Conservation (phyloP, 371 early-diverging fungal species). For the Apophysomyces variabilis region DNA sequence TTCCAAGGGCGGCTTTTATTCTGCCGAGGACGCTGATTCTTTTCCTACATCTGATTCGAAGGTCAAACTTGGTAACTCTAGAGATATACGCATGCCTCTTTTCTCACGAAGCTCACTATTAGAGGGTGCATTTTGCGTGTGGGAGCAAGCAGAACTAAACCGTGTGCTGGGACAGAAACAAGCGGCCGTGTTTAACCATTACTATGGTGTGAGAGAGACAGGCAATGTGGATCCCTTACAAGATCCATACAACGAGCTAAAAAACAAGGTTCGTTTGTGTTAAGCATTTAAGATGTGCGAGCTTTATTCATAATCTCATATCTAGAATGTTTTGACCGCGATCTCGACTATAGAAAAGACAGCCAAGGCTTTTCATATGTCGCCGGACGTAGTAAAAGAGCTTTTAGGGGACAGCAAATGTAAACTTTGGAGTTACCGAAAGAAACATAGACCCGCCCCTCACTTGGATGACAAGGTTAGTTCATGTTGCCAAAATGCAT, state of each 20-base stretch:
- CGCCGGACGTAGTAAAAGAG: conserved; percentile 13
- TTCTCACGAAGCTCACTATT: neutral
- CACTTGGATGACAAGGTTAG: conserved; percentile 67
- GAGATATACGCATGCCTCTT: neutral
- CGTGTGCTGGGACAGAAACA: conserved; percentile 39
- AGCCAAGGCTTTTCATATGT: neutral
- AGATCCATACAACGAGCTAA: conserved; percentile 67
- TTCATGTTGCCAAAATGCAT: neutral
- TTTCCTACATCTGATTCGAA: conserved; percentile 35
- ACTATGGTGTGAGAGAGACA: conserved; percentile 53
- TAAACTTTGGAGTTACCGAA: conserved; percentile 53
- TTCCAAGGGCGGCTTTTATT: conserved; percentile 64
- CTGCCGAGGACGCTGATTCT: conserved; percentile 76
- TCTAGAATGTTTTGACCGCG: neutral
- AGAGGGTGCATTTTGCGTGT: conserved; percentile 76
- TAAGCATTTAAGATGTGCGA: neutral
- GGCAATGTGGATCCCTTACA: conserved; percentile 63
- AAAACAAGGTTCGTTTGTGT: conserved; percentile 38
- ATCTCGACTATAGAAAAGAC: neutral
- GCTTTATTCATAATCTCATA: neutral
- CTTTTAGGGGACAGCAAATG: neutral
- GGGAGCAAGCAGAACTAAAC: conserved; percentile 58
- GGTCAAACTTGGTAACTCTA: conserved; percentile 46
- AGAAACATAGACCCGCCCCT: conserved; percentile 58
- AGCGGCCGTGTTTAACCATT: conserved; percentile 45